phyloP scores from a whole-genome alignment of 768 basidiomycete species.

The Psilocybe cubensis region DNA sequence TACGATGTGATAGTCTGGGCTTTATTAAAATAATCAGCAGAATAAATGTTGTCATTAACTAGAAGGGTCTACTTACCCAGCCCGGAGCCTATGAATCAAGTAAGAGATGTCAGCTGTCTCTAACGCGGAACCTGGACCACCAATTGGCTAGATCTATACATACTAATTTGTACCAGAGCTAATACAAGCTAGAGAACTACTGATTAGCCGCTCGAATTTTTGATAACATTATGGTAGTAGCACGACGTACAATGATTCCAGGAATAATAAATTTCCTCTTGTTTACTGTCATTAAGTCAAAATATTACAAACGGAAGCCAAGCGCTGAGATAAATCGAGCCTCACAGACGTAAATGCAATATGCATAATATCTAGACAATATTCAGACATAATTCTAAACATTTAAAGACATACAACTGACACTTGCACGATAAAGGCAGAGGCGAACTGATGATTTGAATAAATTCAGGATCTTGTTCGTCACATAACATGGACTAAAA shows the following conservation, averaged over 20 bases:
- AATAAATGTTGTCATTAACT: neutral
- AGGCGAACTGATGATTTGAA: neutral
- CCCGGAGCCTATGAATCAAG: neutral
- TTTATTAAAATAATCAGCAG: neutral
- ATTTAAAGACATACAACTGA: neutral
- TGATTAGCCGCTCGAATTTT: neutral
- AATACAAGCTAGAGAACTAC: neutral
- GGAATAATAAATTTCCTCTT: neutral
- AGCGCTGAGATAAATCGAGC: neutral
- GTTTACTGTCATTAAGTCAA: neutral
- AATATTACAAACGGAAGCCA: neutral
- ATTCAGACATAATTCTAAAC: neutral
- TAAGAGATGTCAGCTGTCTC: neutral
- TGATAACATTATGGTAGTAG: neutral
- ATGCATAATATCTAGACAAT: constrained; percentile 23
- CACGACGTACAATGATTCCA: neutral
- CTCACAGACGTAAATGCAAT: constrained; percentile 17
- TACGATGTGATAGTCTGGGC: neutral
- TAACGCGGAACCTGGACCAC: neutral
- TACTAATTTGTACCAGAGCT: neutral
- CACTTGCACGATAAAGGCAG: neutral
- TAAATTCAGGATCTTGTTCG: neutral
- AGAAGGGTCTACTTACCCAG: neutral
- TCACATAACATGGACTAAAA: neutral
- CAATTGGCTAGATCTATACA: neutral